phyloP scores from a whole-genome alignment of 768 basidiomycete genomes.

The Heimioporus sp. region DNA sequence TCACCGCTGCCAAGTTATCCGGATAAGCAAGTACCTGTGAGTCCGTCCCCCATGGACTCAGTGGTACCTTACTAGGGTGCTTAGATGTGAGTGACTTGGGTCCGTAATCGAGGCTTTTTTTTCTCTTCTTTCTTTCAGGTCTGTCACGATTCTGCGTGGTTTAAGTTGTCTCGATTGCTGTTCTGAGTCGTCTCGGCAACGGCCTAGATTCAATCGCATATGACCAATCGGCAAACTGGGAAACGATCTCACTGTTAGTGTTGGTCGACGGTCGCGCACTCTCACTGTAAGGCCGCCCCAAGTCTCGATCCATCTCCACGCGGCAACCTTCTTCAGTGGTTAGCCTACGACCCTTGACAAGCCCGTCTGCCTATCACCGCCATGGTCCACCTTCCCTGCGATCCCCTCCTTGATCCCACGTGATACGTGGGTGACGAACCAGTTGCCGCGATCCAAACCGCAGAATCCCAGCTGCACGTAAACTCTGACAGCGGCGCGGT shows the following conservation, averaged over 20 bases:
- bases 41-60: no score
- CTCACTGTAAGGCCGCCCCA: background rate
- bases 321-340: conserved; percentile 20
- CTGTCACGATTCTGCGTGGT: conserved; percentile 8
- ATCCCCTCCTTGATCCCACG: conserved; percentile 16
- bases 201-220: conserved; percentile 11
- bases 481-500: conserved; percentile 28
- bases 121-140: conserved; percentile 8
- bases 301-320: conserved; percentile 16
- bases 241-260: background rate
- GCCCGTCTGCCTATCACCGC: conserved; percentile 26
- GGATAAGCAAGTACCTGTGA: background rate
- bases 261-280: conserved; percentile 6
- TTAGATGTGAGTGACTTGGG: background rate
- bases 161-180: conserved; percentile 3
- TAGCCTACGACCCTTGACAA: conserved; percentile 6
- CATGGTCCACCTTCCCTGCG: conserved; percentile 15
- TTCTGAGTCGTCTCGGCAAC: conserved; percentile 11
- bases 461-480: conserved; percentile 22
- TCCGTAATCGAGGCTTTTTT: conserved; percentile 6
- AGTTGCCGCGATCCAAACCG: conserved; percentile 8
- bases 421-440: conserved; percentile 2
- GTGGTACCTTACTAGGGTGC: no score
- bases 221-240: conserved; percentile 8
- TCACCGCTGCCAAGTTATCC: conserved; percentile 24